Conservation (phyloP, 2,329 filamentous ascomycete genomes). For the Fusarium equiseti region DNA sequence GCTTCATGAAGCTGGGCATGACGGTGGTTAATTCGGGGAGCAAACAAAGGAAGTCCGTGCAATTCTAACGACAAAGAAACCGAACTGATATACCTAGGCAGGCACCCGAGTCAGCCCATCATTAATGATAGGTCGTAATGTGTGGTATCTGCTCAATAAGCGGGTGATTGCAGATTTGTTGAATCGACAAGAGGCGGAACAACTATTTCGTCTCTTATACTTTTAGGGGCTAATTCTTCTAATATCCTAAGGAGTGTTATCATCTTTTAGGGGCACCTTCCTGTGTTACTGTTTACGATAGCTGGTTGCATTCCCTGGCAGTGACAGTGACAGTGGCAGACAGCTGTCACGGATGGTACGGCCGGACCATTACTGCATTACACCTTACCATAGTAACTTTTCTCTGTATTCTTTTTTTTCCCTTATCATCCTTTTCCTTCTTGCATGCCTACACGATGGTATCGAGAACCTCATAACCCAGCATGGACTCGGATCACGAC, state of each 20-base stretch:
- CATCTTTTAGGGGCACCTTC: background rate
- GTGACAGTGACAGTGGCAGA: background rate
- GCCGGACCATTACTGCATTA: background rate
- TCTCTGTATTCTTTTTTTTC: background rate
- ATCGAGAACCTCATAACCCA: too few relatives aligned
- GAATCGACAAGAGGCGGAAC: background rate
- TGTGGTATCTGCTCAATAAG: background rate
- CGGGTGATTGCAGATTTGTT: background rate
- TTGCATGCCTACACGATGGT: too few relatives aligned
- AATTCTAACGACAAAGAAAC: background rate
- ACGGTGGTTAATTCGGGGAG: background rate
- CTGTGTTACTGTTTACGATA: background rate
- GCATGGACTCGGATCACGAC: too few relatives aligned
- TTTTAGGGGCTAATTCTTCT: background rate
- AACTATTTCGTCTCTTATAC: background rate
- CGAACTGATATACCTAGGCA: background rate
- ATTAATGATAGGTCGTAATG: background rate
- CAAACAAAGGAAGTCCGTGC: background rate
- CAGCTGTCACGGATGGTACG: background rate
- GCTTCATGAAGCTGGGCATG: background rate
- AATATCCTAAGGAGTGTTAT: background rate
- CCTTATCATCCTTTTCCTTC: too few relatives aligned
- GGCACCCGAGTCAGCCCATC: background rate
- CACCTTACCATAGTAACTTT: background rate
- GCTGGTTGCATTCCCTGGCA: background rate